Percentiles rank a stretch among this genome's conserved stretches.
These are phyloP conservation scores for Wickerhamiella brachini DNA, from an alignment of 805 yeast species.

Conservation along the genomic window DNA sequence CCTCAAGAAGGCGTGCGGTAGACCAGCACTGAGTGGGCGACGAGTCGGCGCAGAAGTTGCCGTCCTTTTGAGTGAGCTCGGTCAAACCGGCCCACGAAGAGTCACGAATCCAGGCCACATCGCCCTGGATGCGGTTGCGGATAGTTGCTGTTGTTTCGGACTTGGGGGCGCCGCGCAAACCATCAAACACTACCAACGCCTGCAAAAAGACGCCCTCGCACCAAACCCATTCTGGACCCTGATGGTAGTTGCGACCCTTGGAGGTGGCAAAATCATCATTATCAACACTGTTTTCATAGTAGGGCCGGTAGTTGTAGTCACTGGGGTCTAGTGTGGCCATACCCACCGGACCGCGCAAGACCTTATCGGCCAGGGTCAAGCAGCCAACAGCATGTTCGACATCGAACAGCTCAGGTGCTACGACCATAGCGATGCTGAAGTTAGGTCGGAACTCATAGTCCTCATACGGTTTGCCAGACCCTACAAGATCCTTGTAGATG, in stretches of 20 bases:
- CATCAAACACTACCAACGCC: slow-evolving; percentile 49
- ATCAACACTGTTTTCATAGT: slow-evolving; percentile 70
- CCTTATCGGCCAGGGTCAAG: slow-evolving; percentile 53
- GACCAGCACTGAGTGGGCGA: slow-evolving; percentile 98
- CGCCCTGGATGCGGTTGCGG: slow-evolving; percentile 46
- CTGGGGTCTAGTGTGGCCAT: slow-evolving; percentile 85
- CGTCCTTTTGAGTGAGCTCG: slow-evolving; percentile 82
- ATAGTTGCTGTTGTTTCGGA: slow-evolving; percentile 37
- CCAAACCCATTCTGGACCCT: slow-evolving; percentile 99
- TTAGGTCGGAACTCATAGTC: slow-evolving; percentile 90
- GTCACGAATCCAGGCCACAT: slow-evolving; percentile 53
- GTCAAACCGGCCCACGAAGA: slow-evolving; percentile 91
- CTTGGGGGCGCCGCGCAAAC: slow-evolving; percentile 24
- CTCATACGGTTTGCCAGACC: slow-evolving; percentile 75
- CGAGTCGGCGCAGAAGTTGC: slow-evolving; percentile 67
- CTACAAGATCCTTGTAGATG: slow-evolving; percentile 76
- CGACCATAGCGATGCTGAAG: slow-evolving; percentile 85
- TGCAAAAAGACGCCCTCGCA: slow-evolving; percentile 74
- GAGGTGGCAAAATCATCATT: slow-evolving; percentile 80
- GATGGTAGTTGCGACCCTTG: slow-evolving; percentile 93
- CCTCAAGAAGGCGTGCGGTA: slow-evolving; percentile 67
- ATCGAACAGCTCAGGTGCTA: slow-evolving; percentile 82
- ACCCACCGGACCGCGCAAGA: slow-evolving; percentile 79
- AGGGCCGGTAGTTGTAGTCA: slow-evolving; percentile 84
- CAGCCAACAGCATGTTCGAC: slow-evolving; percentile 49